phyloP scores from a whole-genome alignment of 176 grass and related monocot genomes.

The Eremochloa ophiuroides region DNA sequence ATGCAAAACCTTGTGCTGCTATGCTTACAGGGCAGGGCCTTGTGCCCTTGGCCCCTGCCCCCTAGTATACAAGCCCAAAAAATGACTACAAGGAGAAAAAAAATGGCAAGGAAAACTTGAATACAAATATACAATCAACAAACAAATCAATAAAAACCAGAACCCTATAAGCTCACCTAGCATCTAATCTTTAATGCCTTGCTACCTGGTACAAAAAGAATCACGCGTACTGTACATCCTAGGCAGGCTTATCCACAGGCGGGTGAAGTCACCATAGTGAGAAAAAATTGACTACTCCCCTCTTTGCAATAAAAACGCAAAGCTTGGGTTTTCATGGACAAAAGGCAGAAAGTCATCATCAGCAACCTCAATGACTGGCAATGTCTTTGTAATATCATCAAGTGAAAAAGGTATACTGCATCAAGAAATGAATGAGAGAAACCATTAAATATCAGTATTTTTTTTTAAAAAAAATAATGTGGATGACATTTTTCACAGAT shows the following conservation, averaged over 20 bases:
- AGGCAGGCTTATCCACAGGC: slow-evolving; percentile 47
- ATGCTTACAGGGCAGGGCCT: slow-evolving; percentile 27
- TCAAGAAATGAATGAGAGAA: slow-evolving; percentile 10
- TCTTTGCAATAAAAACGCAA: slow-evolving; percentile 93
- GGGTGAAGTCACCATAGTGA: slow-evolving; percentile 2
- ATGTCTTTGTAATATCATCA: slow-evolving; percentile 82
- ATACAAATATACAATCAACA: slow-evolving; percentile 49
- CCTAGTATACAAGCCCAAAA: slow-evolving; percentile 41
- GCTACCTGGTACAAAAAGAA: slow-evolving; percentile 51
- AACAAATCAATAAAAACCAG: slow-evolving; percentile 59
- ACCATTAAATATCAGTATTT: slow-evolving; percentile 12
- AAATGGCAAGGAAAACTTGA: slow-evolving; percentile 15
- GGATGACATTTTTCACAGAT: slow-evolving; percentile 13
- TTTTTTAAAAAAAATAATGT: not conserved
- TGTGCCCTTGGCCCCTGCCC: slow-evolving; percentile 33
- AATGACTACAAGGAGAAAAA: slow-evolving; percentile 7
- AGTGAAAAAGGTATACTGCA: slow-evolving; percentile 87
- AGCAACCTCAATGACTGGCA: slow-evolving; percentile 61
- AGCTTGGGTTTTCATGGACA: slow-evolving; percentile 73
- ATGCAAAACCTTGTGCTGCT: slow-evolving; percentile 23
- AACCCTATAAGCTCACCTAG: slow-evolving; percentile 44
- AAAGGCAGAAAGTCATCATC: slow-evolving; percentile 61
- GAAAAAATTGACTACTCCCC: slow-evolving; percentile 45
- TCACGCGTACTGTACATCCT: slow-evolving; percentile 45
- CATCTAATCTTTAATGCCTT: slow-evolving; percentile 35